Base-by-base conservation (phyloP, 345 rosid genomes). In the Linum tenue region DNA sequence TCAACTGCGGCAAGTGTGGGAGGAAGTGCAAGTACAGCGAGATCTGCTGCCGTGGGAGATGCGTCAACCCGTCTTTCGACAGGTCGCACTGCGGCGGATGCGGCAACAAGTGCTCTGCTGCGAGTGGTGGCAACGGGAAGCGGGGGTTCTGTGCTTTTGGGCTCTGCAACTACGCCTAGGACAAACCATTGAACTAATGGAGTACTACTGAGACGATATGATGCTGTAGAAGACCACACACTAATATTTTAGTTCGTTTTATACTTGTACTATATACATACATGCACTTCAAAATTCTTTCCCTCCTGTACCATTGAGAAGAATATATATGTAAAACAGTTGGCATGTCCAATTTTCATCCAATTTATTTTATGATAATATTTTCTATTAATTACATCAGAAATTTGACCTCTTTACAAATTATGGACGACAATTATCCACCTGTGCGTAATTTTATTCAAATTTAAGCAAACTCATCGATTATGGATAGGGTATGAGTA, bases 1-100 rank as follows among this genome's bases (percentile, higher is more conserved):
- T 50, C 3, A 80, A 83, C 22, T 78, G 84, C 15, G 83, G 83
- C 2, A 67, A 43, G 35, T 78, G 83, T 5, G 80, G 84, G 7
- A 66, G 69, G 53, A 80, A 73, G 71, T 83, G 82, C 68, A 80
- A 64, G 59, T 78, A 72, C 72, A 67, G 39, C n/a, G 73, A 76
- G 63, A 66, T 63, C 2, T 83, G 82, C 41, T 80, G 79, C 70
- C 36, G 66, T 44, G 84, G 82, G 8, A 77, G 66, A 64, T 78
- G 84, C 38, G 80, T 78, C 0, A 76, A 77, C 16, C 79, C 76
- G 9, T 65, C 70, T 1, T 76, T 72, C 43, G 61, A 56, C 43
- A 37, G 38, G 59, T 74, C 35, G 2, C 79, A 72, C 50, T 76
- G 83, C 17, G 81, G 85, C 14, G 64, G 72, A 3, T 76, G 80